Conservation (phyloP, 2,329 filamentous ascomycete genomes). For the Pseudopyricularia javanii region DNA sequence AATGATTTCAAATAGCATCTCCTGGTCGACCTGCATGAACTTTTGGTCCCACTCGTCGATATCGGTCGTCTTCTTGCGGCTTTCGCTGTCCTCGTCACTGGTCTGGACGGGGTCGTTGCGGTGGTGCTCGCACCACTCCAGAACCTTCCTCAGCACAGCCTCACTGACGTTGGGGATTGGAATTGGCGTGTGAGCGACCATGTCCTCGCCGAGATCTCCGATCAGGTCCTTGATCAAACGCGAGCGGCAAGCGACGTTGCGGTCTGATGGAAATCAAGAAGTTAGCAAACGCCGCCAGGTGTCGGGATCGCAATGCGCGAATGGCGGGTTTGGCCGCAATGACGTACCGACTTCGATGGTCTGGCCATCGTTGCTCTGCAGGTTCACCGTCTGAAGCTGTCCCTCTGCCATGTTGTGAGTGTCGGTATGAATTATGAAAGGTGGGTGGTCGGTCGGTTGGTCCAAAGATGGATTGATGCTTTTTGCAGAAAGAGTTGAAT, state of each 20-base stretch:
- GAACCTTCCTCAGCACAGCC: slow-evolving; percentile 84
- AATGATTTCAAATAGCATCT: slow-evolving; percentile 99
- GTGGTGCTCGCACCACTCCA: slow-evolving; percentile 97
- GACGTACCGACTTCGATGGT: slow-evolving; percentile 24
- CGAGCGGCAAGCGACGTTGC: slow-evolving; percentile 77
- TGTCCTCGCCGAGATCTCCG: slow-evolving; percentile 69
- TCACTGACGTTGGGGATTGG: slow-evolving; percentile 93
- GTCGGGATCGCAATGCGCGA: neutral
- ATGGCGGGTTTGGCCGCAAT: neutral
- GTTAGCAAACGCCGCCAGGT: slow-evolving; percentile 2
- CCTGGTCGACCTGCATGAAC: slow-evolving; percentile 99
- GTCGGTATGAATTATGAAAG: neutral
- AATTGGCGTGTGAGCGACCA: slow-evolving; percentile 52
- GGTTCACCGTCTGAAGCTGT: slow-evolving; percentile 27
- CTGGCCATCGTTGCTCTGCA: slow-evolving; percentile 38
- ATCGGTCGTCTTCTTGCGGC: slow-evolving; percentile 94
- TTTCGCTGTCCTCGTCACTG: slow-evolving; percentile 83
- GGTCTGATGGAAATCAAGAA: slow-evolving; percentile 38
- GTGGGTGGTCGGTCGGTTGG: too few species aligned
- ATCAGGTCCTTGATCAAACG: slow-evolving; percentile 98
- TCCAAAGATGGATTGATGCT: too few species aligned
- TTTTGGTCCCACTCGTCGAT: slow-evolving; percentile 99
- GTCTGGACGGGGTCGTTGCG: slow-evolving; percentile 72
- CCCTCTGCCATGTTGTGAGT: slow-evolving; percentile 15
- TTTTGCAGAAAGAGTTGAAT: too few species aligned